Conservation (phyloP, 176 grass and related monocot genomes). For the Canna indica region DNA sequence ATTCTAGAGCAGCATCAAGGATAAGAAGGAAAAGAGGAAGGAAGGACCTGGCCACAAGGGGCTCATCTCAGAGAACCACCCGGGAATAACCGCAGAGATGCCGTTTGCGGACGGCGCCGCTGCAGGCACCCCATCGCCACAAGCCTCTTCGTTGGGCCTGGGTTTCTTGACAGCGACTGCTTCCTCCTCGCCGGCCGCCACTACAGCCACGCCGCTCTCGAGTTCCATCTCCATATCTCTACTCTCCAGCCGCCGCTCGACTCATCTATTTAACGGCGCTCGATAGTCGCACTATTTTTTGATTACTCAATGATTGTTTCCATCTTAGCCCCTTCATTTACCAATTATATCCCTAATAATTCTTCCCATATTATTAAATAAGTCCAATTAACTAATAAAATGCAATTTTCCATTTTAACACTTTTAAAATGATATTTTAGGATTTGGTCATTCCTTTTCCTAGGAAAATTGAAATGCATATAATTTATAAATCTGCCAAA, state of each 20-base stretch:
- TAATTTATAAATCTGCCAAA: no score
- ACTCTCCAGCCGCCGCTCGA: neutral
- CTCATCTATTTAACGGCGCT: neutral
- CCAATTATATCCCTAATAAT: no score
- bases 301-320: neutral
- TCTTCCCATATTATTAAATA: no score
- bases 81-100: conserved; percentile 79
- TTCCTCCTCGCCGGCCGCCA: neutral
- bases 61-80: conserved; percentile 99
- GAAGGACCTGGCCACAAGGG: conserved; percentile 87
- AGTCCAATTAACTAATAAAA: no score
- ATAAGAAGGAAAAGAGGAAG: neutral
- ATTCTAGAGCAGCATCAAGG: neutral
- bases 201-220: conserved; percentile 15
- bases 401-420: no score
- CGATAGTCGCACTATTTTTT: neutral
- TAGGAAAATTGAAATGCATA: no score
- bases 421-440: no score
- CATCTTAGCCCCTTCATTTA: no score
- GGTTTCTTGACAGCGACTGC: conserved; percentile 19
- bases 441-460: no score
- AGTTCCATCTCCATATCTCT: conserved; percentile 33
- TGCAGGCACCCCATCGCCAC: neutral
- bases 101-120: conserved; percentile 37
- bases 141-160: conserved; percentile 33